phyloP scores from a whole-genome alignment of 805 yeast genomes.

The Myxozyma monticola region DNA sequence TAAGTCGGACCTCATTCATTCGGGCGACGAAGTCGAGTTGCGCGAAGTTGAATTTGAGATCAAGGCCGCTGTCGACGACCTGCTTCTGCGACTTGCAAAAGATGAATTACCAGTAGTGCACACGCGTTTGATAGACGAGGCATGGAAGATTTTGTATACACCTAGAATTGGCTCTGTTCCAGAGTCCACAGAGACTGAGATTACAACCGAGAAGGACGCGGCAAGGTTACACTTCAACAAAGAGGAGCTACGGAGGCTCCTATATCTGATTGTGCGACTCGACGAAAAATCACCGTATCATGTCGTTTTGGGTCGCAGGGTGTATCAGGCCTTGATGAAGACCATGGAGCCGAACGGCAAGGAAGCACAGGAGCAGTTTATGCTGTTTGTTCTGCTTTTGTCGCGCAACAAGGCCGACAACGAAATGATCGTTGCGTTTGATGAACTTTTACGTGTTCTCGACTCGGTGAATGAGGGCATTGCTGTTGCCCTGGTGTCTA shows the following conservation, averaged over 20 bases:
- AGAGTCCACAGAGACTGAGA: slow-evolving; percentile 4
- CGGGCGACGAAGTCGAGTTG: slow-evolving; percentile 4
- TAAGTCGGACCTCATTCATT: slow-evolving; percentile 10
- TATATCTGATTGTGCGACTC: slow-evolving; percentile 10
- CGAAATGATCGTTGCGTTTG: slow-evolving; percentile 24
- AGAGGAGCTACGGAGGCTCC: slow-evolving; percentile 13
- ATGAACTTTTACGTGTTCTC: slow-evolving; percentile 14
- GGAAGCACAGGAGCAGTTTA: slow-evolving; percentile 21
- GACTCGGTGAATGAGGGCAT: slow-evolving; percentile 10
- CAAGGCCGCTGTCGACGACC: slow-evolving; percentile 15
- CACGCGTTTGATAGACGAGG: slow-evolving; percentile 21
- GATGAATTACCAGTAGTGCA: slow-evolving; percentile 23
- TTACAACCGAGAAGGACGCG: slow-evolving; percentile 5
- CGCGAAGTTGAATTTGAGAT: slow-evolving; percentile 19
- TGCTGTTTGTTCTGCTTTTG: slow-evolving; percentile 18
- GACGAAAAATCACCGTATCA: slow-evolving; percentile 20
- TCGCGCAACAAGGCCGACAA: slow-evolving; percentile 24
- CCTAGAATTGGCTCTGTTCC: slow-evolving; percentile 9
- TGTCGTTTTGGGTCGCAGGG: slow-evolving; percentile 23
- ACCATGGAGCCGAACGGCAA: not conserved
- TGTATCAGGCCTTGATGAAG: slow-evolving; percentile 15
- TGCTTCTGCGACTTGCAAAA: slow-evolving; percentile 8
- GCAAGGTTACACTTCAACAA: slow-evolving; percentile 7
- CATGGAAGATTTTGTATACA: slow-evolving; percentile 25
- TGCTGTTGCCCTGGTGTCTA: slow-evolving; percentile 25